Evolutionary conservation across 2,329 filamentous ascomycete genomes (phyloP), one percentile per base, ranked within the genome.

Genomic region (Waltergamsia citrina): DNA sequence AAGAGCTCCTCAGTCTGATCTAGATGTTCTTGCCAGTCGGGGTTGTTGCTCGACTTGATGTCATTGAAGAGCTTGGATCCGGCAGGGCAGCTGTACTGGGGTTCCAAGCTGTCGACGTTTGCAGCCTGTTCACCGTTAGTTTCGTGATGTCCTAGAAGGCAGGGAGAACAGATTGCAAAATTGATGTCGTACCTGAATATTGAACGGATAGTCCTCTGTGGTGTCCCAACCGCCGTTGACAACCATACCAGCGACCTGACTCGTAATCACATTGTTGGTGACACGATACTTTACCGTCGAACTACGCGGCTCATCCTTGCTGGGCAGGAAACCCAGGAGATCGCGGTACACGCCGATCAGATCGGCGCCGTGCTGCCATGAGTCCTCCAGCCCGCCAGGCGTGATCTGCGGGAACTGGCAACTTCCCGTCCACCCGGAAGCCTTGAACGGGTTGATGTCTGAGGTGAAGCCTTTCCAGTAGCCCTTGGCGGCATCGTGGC

Each of bases 331-430:
- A 3, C 60, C 50, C 1, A 92, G 65, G 5, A 84, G 59, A 40
- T 74, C 71, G 45, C 79, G 73, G 50, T 93, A 92, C 7, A 90
- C 82, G n/a, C 59, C 71, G 48, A 77, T 85, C 0, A 92, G 57
- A 49, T 92, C 84, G n/a, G 62, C 65, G 8, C 85, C 85, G 53
- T 92, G 85, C 41, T 78, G 69, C 63, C 73, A 81, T 11, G 80
- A 81, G 55, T 92, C 85, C 31, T 79, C 72, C 1, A 92, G 65
- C 0, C 85, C 85, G 14, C 60, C 69, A 2, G 69, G 59, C 0
- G 83, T 87, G 46, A 92, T 83, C 53, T 92, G 85, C 0, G 85
- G 85, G 51, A 90, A 92, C 44, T 82, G 77, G 45, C 85, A 92
- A 10, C 73, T 78, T 3, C 83, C 82, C 26, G 75, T 69, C 63